Conservation (phyloP, 169 alveolate genomes). For the Plasmodium cynomolgi region DNA sequence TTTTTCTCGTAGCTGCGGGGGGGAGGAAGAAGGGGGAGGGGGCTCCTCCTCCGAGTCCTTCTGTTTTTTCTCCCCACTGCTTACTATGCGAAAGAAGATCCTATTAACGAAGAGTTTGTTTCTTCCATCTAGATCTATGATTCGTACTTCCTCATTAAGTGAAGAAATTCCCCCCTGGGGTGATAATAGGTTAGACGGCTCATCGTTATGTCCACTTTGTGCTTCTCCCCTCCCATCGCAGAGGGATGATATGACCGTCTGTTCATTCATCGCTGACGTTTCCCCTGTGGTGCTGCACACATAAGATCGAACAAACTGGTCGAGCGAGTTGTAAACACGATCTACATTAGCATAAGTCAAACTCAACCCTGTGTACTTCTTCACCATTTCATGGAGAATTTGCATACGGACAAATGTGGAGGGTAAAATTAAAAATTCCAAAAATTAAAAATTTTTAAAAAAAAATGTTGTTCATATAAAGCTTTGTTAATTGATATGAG, state of each 20-base stretch:
- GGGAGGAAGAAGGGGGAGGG: neutral
- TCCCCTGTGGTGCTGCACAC: neutral
- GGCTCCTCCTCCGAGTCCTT: neutral
- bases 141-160: neutral
- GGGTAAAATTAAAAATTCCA: constrained; percentile 36
- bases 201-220: neutral
- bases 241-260: neutral
- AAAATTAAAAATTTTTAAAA: constrained; percentile 37
- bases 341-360: constrained; percentile 10
- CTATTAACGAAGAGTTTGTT: constrained; percentile 11
- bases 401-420: constrained; percentile 27
- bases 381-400: constrained; percentile 6
- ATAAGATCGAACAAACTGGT: neutral
- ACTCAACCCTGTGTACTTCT: neutral
- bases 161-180: neutral
- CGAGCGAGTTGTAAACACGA: neutral
- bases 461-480: constrained; percentile 31
- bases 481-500: constrained; percentile 31
- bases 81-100: neutral
- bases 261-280: neutral
- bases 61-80: neutral
- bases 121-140: constrained; percentile 6
- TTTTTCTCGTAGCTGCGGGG: neutral
- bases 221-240: neutral
- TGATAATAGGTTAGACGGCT: neutral